Percentiles rank a stretch among this genome's conserved stretches.
Evolutionary conservation across 306 rosid species (phyloP).

Genomic region (Rosa multiflora): DNA sequence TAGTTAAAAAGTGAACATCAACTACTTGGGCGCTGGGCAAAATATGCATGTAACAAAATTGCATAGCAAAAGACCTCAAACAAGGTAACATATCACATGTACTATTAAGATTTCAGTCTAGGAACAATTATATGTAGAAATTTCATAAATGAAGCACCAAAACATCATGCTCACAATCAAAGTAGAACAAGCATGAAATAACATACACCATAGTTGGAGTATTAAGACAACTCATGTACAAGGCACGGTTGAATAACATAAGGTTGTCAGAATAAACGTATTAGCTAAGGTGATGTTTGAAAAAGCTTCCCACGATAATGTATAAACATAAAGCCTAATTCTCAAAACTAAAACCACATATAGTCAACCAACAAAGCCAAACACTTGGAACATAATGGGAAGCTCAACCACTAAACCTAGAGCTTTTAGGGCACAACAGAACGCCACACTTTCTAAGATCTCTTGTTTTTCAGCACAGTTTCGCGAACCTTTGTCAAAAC

Average conservation of each 20-base stretch:
- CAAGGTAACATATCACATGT: too few species aligned
- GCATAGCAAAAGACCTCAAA: not conserved
- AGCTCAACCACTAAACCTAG: not conserved
- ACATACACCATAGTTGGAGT: constrained; percentile 9
- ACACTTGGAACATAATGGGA: constrained; percentile 21
- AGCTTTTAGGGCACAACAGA: constrained; percentile 5
- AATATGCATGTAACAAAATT: too few species aligned
- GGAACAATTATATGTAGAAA: not conserved
- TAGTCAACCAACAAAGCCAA: constrained; percentile 33
- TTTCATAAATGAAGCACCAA: constrained; percentile 9
- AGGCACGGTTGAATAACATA: constrained; percentile 13
- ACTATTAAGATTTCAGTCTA: not conserved
- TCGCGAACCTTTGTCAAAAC: constrained; percentile 64
- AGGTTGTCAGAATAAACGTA: constrained; percentile 14
- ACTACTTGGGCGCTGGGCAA: too few species aligned
- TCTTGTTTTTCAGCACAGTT: constrained; percentile 52
- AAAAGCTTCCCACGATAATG: constrained; percentile 13
- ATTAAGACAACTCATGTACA: constrained; percentile 16
- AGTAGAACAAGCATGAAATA: constrained; percentile 6
- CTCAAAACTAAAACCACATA: constrained; percentile 28
- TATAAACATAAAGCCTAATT: constrained; percentile 28
- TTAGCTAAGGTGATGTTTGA: constrained; percentile 11
- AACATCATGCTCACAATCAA: constrained; percentile 8
- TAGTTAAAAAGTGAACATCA: too few species aligned
- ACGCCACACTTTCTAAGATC: constrained; percentile 37